These are phyloP conservation scores for Neoascochyta sp. DNA, from an alignment of 2,329 filamentous ascomycete genomes.

Conservation along the genomic window DNA sequence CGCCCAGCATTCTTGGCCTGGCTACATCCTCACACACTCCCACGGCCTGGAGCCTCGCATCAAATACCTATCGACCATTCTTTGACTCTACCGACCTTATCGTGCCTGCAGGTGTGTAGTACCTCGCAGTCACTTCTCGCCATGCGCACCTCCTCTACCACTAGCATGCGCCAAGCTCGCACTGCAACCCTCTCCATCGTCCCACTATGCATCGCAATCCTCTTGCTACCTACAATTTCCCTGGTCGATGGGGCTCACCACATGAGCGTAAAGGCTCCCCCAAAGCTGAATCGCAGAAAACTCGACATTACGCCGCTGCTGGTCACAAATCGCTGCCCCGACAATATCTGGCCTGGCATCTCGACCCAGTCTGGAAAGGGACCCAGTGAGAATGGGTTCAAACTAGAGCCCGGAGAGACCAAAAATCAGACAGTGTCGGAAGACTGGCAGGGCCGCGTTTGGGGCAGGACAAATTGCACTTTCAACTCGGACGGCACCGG, in stretches of 20 bases:
- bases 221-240: slow-evolving; percentile 20
- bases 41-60: slow-evolving; percentile 11
- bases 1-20: slow-evolving; percentile 10
- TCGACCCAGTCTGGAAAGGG: slow-evolving; percentile 68
- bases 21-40: slow-evolving; percentile 7
- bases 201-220: slow-evolving; percentile 21
- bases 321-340: slow-evolving; percentile 67
- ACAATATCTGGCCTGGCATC: slow-evolving; percentile 73
- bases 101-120: slow-evolving; percentile 10
- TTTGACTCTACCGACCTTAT: slow-evolving; percentile 4
- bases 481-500: slow-evolving; percentile 63
- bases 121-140: slow-evolving; percentile 10
- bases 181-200: slow-evolving; percentile 10
- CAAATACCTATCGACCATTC: slow-evolving; percentile 10
- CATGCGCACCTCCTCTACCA: slow-evolving; percentile 15
- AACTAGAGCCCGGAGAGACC: slow-evolving; percentile 57
- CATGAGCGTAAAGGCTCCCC: slow-evolving; percentile 30
- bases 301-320: slow-evolving; percentile 52
- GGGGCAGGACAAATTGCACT: slow-evolving; percentile 80
- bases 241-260: slow-evolving; percentile 30
- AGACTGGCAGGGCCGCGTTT: slow-evolving; percentile 78
- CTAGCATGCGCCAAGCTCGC: slow-evolving; percentile 5
- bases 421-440: slow-evolving; percentile 62
- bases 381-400: slow-evolving; percentile 65
- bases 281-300: slow-evolving; percentile 29